phyloP scores from a whole-genome alignment of 1,284 basidiomycete species.

The Ustilago trichophora region DNA sequence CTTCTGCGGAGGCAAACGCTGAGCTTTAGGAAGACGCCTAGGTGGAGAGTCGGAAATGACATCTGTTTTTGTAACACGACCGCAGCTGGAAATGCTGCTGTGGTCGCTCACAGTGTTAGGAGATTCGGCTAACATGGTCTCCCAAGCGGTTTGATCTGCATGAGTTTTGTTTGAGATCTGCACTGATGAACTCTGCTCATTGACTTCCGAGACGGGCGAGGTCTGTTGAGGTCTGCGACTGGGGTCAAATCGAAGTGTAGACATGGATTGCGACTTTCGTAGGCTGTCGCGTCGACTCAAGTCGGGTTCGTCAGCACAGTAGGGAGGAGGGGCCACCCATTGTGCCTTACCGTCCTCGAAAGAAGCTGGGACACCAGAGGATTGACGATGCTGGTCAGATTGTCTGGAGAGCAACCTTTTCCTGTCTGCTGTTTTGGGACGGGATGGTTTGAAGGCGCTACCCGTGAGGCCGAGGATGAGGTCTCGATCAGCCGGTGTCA shows the following conservation, averaged over 20 bases:
- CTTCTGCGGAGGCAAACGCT: conserved; percentile 34
- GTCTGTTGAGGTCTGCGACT: not conserved
- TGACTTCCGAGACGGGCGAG: not conserved
- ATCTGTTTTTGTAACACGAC: not conserved
- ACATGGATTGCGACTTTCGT: conserved; percentile 26
- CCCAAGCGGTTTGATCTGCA: conserved; percentile 8
- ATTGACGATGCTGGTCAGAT: not conserved
- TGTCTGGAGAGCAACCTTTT: conserved; percentile 4
- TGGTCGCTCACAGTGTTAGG: conserved; percentile 13
- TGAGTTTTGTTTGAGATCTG: not conserved
- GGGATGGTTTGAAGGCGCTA: not conserved
- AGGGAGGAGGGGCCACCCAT: conserved; percentile 13
- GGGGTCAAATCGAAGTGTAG: conserved; percentile 14
- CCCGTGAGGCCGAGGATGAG: conserved; percentile 21
- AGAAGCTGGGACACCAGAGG: not conserved
- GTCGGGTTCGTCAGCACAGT: not conserved
- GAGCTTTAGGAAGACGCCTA: conserved; percentile 7
- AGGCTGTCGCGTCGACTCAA: not conserved
- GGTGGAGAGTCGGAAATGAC: not conserved
- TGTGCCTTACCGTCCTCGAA: not conserved
- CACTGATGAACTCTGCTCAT: not conserved
- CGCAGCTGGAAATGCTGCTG: conserved; percentile 3
- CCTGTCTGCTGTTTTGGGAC: conserved; percentile 4
- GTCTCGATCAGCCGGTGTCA: conserved; percentile 7
- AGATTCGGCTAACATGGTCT: conserved; percentile 1